Evolutionary conservation across 1,284 basidiomycete species (phyloP).

Genomic region (Nidula niveotomentosa): DNA sequence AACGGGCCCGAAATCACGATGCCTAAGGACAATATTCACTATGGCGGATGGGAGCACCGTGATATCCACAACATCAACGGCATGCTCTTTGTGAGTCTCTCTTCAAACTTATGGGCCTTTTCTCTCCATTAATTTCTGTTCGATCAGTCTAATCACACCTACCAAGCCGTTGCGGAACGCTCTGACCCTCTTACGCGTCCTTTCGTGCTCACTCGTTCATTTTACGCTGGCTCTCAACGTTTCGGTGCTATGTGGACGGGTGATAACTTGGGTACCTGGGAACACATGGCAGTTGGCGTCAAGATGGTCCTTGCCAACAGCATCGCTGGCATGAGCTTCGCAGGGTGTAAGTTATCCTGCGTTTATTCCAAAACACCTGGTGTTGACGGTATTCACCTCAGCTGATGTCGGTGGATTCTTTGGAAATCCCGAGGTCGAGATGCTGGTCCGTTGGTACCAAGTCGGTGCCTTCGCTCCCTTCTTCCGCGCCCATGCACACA

Average conservation of each 20-base stretch:
- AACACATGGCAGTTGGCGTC: slow-evolving; percentile 92
- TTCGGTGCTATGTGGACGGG: slow-evolving; percentile 99
- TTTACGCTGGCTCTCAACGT: slow-evolving; percentile 95
- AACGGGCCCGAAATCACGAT: slow-evolving; percentile 98
- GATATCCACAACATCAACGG: slow-evolving; percentile 96
- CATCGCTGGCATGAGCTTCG: slow-evolving; percentile 93
- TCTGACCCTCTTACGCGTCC: slow-evolving; percentile 79
- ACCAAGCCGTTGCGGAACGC: slow-evolving; percentile 79
- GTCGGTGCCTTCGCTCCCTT: slow-evolving; percentile 95
- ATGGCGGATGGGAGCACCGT: slow-evolving; percentile 96
- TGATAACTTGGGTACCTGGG: slow-evolving; percentile 97
- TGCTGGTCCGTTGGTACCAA: slow-evolving; percentile 98
- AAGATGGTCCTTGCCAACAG: slow-evolving; percentile 93
- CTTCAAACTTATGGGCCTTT: slow-evolving; percentile 6
- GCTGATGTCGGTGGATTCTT: slow-evolving; percentile 99
- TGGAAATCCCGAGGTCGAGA: slow-evolving; percentile 92
- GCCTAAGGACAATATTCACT: slow-evolving; percentile 91
- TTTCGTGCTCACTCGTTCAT: slow-evolving; percentile 94
- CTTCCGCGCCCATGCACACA: slow-evolving; percentile 98
- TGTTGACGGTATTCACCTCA: slow-evolving; percentile 25
- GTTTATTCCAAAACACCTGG: neutral
- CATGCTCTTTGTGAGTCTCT: slow-evolving; percentile 71
- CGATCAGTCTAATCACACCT: slow-evolving; percentile 79
- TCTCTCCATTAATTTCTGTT: neutral
- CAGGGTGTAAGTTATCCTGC: slow-evolving; percentile 67